Evolutionary conservation across 2,329 filamentous ascomycete genomes (phyloP).

Genomic region (Pseudopyrenochaeta lycopersici): DNA sequence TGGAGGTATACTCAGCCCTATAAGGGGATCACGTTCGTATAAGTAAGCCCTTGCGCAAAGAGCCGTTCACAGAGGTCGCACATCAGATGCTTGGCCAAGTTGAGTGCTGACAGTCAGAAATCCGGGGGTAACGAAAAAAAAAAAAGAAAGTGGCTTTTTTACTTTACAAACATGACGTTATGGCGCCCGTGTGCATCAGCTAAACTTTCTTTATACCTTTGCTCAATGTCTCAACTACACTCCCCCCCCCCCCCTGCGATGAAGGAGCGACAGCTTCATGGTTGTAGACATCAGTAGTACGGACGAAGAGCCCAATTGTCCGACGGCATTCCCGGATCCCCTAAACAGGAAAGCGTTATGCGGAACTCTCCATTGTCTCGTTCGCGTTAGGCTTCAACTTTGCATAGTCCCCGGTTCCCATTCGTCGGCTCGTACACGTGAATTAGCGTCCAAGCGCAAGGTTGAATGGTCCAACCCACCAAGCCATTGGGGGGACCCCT

Average conservation of each 20-base stretch:
- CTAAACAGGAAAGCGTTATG: constrained; percentile 2
- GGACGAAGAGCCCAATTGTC: neutral
- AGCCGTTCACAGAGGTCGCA: constrained; percentile 27
- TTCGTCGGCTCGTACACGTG: neutral
- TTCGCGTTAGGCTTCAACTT: neutral
- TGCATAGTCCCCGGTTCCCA: neutral
- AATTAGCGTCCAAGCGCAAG: constrained; percentile 4
- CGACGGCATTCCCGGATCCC: neutral
- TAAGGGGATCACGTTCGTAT: constrained; percentile 24
- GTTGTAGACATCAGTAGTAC: no score
- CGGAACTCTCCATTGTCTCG: neutral
- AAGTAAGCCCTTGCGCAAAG: constrained; percentile 39
- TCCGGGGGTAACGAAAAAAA: constrained; percentile 29
- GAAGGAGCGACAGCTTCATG: no score
- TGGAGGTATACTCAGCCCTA: constrained; percentile 29
- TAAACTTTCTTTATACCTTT: neutral
- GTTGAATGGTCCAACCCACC: neutral
- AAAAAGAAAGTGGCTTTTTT: neutral
- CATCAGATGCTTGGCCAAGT: constrained; percentile 28
- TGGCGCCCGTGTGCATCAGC: neutral
- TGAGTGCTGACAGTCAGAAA: constrained; percentile 35
- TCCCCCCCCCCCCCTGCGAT: no score
- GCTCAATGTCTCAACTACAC: no score
- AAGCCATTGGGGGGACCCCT: neutral
- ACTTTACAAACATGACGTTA: constrained; percentile 6